These are phyloP conservation scores for Saccharomycopsis hybrid DNA, from an alignment of 1,139 yeast genomes.

Conservation along the genomic window DNA sequence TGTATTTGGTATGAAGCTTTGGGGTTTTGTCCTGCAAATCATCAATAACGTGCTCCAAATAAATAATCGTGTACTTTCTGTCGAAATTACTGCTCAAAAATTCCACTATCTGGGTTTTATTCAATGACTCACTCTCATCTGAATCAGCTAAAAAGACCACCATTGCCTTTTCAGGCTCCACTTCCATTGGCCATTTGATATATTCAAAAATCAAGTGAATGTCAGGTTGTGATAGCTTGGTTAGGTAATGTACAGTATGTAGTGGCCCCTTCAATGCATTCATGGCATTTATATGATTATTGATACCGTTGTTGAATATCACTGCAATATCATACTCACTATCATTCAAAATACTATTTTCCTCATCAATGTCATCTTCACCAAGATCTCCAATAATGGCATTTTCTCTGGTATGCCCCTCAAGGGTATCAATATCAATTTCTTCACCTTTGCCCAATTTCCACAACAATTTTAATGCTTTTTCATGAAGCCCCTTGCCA, in stretches of 20 bases:
- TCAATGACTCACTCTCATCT: conserved; percentile 54
- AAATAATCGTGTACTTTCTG: conserved; percentile 39
- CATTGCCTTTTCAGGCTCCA: conserved; percentile 36
- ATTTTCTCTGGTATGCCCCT: neutral
- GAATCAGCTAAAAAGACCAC: conserved; percentile 64
- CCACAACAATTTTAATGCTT: conserved; percentile 58
- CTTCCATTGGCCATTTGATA: conserved; percentile 47
- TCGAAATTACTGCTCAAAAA: conserved; percentile 32
- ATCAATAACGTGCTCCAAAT: conserved; percentile 55
- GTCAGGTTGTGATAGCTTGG: conserved; percentile 46
- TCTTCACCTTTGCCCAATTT: conserved; percentile 25
- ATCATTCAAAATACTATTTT: neutral
- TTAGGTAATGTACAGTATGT: conserved; percentile 59
- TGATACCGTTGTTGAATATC: neutral
- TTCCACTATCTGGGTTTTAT: conserved; percentile 47
- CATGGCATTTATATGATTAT: neutral
- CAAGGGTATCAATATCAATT: conserved; percentile 22
- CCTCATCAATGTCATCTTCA: conserved; percentile 2
- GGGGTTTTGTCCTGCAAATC: conserved; percentile 39
- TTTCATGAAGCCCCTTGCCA: conserved; percentile 54
- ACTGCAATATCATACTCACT: neutral
- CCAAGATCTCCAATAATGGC: neutral
- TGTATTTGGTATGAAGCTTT: conserved; percentile 45
- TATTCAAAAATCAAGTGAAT: conserved; percentile 54
- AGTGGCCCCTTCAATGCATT: conserved; percentile 35